Conservation (phyloP, 2,329 filamentous ascomycete genomes). For the Zymoseptoria ardabiliae region DNA sequence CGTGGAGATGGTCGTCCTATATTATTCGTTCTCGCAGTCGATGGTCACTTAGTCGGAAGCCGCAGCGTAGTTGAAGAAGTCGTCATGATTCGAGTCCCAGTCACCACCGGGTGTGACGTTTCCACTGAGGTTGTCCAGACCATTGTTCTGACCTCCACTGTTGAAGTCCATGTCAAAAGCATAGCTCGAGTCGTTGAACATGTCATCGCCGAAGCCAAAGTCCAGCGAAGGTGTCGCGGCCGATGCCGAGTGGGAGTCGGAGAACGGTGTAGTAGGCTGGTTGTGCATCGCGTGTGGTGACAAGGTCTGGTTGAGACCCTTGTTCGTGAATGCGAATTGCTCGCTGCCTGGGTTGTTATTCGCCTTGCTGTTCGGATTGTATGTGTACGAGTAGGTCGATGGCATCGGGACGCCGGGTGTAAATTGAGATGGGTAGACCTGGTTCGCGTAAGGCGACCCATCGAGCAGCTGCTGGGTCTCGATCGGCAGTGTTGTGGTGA, state of each 20-base stretch:
- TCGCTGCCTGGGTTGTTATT: slow-evolving; percentile 20
- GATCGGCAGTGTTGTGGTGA: slow-evolving; percentile 44
- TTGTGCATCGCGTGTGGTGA: slow-evolving; percentile 7
- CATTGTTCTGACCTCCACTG: neutral
- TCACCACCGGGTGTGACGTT: slow-evolving; percentile 14
- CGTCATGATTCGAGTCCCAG: slow-evolving; percentile 13
- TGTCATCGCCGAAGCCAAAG: slow-evolving; percentile 10
- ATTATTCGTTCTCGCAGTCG: neutral
- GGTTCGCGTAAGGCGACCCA: slow-evolving; percentile 6
- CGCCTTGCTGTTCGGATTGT: slow-evolving; percentile 24
- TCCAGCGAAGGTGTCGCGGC: slow-evolving; percentile 1
- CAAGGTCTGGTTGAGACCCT: slow-evolving; percentile 15
- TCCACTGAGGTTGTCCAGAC: slow-evolving; percentile 7
- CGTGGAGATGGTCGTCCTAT: neutral
- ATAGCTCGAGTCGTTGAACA: slow-evolving; percentile 6
- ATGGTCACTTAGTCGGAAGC: slow-evolving; percentile 6
- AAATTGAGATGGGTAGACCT: slow-evolving; percentile 11
- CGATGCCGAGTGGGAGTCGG: neutral
- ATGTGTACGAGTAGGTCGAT: slow-evolving; percentile 15
- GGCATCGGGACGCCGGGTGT: slow-evolving; percentile 10
- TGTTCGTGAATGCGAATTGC: neutral
- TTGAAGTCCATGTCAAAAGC: slow-evolving; percentile 10
- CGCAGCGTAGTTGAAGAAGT: slow-evolving; percentile 17
- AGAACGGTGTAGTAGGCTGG: neutral
- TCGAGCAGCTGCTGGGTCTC: slow-evolving; percentile 49